Base-by-base conservation (phyloP, 2,329 filamentous ascomycete genomes). In the Nigrospora oryzae region DNA sequence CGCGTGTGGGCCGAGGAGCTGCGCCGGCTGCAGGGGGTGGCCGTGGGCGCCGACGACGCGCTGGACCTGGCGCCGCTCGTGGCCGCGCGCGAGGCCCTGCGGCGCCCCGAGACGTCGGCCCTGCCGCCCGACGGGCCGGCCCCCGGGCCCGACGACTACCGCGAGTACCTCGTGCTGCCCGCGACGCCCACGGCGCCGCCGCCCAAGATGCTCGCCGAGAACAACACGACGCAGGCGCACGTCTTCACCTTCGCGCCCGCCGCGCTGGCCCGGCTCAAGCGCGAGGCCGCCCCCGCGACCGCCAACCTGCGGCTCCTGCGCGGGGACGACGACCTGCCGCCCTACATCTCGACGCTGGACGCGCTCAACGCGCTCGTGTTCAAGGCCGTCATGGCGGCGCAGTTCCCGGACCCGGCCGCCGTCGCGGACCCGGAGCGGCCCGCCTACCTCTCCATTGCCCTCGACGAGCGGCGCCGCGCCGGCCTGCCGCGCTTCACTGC, bases 1-100 rank as follows among this genome's bases (percentile, higher is more conserved):
- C 54, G 59, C 28, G 51, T 62, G 10, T 64, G 62, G 61, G 63
- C 63, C 4, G 62, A 65, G 39, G 62, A 60, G 35, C 63, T 61
- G 32, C 56, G 63, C 36, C 55, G 55, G 5, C 48, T 58, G 7
- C 62, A 65, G 44, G 55, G 53, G 0, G 40, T 56, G 8, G 44
- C 40, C 16, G 30, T 46, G n/a, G n/a, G n/a, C n/a, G n/a, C n/a
- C 16, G 36, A 38, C 5, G 16, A 41, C 33, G 32, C 40, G 10
- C 32, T 42, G 19, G 40, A 42, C 19, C 17, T 36, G 19, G 7
- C 33, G 8, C n/a, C 19, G 4, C 40, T 42, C 4, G 32, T 42
- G 40, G 31, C 6, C 33, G 40, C 19, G 23, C 23, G 23, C 23
- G 23, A 28, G 5, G 23, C 8, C 23, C 23, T 28, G 5, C 7